phyloP scores from a whole-genome alignment of 495 filamentous ascomycete species.

The Talaromyces adpressus region DNA sequence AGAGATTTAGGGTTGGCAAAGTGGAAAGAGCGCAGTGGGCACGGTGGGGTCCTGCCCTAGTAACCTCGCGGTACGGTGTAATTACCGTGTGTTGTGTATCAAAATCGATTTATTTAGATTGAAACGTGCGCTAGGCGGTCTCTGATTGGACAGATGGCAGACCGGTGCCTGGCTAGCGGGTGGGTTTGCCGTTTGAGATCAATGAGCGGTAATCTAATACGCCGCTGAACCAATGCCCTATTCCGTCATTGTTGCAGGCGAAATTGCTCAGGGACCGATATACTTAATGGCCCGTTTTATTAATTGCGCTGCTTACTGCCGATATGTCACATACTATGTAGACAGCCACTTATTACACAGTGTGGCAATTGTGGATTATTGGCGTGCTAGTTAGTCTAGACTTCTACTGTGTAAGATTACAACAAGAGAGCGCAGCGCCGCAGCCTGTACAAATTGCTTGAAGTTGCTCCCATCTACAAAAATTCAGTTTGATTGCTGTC shows the following conservation, averaged over 20 bases:
- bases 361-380: background rate
- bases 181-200: slow-evolving; percentile 1
- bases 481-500: background rate
- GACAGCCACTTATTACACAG: background rate
- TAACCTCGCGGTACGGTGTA: background rate
- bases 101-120: background rate
- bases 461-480: background rate
- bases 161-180: background rate
- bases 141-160: background rate
- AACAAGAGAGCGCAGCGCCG: no score
- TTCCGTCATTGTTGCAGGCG: background rate
- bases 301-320: background rate
- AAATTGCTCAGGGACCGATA: background rate
- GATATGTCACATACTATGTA: background rate
- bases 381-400: background rate
- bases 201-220: slow-evolving; percentile 3
- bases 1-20: background rate
- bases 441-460: background rate
- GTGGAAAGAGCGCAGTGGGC: background rate
- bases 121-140: background rate
- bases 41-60: background rate
- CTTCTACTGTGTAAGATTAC: no score
- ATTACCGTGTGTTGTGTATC: background rate
- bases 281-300: background rate
- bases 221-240: background rate